phyloP scores from a whole-genome alignment of 129 eudicot species.

The Pulicaria dysenterica region DNA sequence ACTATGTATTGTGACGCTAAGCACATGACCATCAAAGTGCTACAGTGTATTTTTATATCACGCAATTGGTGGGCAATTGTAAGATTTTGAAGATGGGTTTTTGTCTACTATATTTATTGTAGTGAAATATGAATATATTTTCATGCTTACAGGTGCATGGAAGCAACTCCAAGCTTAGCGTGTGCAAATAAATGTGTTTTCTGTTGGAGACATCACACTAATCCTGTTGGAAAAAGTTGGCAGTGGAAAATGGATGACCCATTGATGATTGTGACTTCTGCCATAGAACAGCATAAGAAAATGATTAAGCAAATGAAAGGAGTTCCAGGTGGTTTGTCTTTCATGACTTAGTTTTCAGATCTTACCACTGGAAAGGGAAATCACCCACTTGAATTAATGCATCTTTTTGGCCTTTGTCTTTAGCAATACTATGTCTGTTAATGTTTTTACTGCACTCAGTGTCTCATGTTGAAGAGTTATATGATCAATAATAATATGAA shows the following conservation, averaged over 20 bases:
- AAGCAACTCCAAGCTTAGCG: conserved; percentile 96
- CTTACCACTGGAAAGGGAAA: too few species aligned
- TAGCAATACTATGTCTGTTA: too few species aligned
- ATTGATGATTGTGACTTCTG: conserved; percentile 73
- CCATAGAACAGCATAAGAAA: conserved; percentile 84
- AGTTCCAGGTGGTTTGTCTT: conserved; percentile 74
- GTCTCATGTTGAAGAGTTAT: too few species aligned
- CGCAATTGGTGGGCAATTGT: conserved; percentile 12
- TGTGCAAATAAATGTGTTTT: conserved; percentile 99
- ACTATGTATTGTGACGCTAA: not conserved
- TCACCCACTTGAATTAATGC: too few species aligned
- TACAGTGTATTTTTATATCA: not conserved
- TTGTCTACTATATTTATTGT: not conserved
- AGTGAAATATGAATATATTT: not conserved
- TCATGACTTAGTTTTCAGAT: too few species aligned
- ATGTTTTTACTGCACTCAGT: too few species aligned
- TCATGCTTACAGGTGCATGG: conserved; percentile 79
- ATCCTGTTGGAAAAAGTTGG: conserved; percentile 98
- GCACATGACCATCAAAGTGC: not conserved
- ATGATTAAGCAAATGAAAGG: conserved; percentile 99
- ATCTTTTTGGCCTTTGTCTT: too few species aligned
- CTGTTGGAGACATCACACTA: conserved; percentile 99
- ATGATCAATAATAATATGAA: not conserved
- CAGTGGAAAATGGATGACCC: conserved; percentile 99
- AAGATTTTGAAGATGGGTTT: not conserved